Evolutionary conservation across 192 early-diverging fungal genomes (phyloP), one percentile per base, ranked within the genome.

Genomic region (Coemansia erecta): DNA sequence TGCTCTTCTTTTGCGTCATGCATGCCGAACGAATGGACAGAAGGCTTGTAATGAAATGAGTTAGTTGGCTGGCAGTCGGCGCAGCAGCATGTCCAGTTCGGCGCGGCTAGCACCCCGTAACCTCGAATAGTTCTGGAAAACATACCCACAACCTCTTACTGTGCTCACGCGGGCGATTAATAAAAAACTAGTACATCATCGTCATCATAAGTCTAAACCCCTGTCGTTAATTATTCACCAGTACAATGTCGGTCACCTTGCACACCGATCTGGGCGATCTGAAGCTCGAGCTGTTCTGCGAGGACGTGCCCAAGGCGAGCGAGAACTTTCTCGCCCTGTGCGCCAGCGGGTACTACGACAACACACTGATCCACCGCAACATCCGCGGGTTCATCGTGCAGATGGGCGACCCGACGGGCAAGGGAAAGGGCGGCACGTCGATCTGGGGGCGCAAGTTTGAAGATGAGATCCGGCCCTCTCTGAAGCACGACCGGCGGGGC

Each of bases 321-420:
- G 91, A 94, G 86, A 98, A 98, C 82, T 98, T 98, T 81, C 70
- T 98, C 41, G 95, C 95, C 2, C 68, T 98, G n/a, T 96, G 94
- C 52, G 95, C 94, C 33, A 87, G 83, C 63, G 90, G 90, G 42
- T 98, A 97, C 72, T 98, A 98, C 72, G 89, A 97, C 73, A 83
- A 85, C 53, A 87, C 84, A 48, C 70, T 91, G 26, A 87, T 98
- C 58, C 94, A 96, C 63, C 78, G 86, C 53, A 94, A 92, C 63
- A 92, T 94, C 53, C 83, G 76, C 64, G 89, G 86, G 3, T 94
- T 94, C 69, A 93, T 94, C 73, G 80, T 90, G n/a, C 90, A 91
- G 78, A 94, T 91, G 60, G 92, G 92, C 41, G 92, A 94, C 58
- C 93, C 92, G 2, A 90, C 89, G 18, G 86, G 87, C 28, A 94